Evolutionary conservation across 83 land plant species (phyloP).

Genomic region (Isoetes engelmannii): DNA sequence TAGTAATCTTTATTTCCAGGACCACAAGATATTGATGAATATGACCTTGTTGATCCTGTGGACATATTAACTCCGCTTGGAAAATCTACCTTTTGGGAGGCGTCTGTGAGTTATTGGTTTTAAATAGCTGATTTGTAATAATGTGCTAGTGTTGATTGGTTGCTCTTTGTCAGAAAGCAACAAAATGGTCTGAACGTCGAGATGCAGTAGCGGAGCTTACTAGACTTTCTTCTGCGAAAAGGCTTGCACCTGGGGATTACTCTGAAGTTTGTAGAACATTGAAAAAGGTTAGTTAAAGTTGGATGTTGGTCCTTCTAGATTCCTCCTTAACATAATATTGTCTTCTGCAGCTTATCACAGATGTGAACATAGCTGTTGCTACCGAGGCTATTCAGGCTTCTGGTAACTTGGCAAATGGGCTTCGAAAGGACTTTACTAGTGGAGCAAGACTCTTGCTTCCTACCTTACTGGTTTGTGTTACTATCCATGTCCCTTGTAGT

Average conservation of each 20-base stretch:
- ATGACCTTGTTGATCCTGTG: constrained; percentile 96
- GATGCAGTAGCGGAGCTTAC: constrained; percentile 97
- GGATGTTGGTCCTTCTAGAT: neutral
- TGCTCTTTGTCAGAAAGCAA: constrained; percentile 60
- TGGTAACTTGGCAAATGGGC: constrained; percentile 85
- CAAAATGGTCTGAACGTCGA: constrained; percentile 96
- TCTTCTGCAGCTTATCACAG: constrained; percentile 73
- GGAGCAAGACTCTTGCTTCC: constrained; percentile 80
- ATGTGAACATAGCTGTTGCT: constrained; percentile 95
- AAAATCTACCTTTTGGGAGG: constrained; percentile 96
- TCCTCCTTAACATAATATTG: neutral
- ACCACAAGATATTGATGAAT: constrained; percentile 84
- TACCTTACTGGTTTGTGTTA: constrained; percentile 57
- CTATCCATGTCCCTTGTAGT: neutral
- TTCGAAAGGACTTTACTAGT: constrained; percentile 73
- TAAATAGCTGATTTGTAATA: constrained; percentile 10
- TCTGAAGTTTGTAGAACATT: constrained; percentile 84
- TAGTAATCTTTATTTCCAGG: constrained; percentile 29
- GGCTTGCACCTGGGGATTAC: constrained; percentile 86
- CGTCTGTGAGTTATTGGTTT: constrained; percentile 59
- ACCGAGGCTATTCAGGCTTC: constrained; percentile 94
- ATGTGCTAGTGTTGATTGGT: neutral
- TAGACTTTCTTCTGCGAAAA: constrained; percentile 85
- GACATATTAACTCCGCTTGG: constrained; percentile 88
- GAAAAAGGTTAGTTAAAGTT: constrained; percentile 62